These are phyloP conservation scores for Centaurea solstitialis DNA, from an alignment of 129 eudicot species.

Conservation along the genomic window DNA sequence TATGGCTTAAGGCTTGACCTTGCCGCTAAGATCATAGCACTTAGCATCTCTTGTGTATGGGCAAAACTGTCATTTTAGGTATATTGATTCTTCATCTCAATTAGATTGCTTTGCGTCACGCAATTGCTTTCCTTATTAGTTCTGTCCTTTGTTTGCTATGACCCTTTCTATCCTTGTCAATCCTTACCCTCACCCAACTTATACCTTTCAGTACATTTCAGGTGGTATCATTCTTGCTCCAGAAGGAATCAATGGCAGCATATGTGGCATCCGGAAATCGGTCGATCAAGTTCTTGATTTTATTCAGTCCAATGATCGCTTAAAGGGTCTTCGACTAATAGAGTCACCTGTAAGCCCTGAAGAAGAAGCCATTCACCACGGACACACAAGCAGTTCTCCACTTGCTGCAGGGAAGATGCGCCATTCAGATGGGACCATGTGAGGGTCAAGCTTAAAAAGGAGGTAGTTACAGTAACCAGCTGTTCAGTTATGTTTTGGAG, in stretches of 20 bases:
- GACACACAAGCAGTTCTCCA: conserved; percentile 86
- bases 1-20: too few relatives aligned
- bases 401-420: conserved; percentile 98
- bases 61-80: background rate
- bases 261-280: conserved; percentile 85
- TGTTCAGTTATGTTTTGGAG: background rate
- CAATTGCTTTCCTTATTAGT: background rate
- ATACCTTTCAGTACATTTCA: conserved; percentile 84
- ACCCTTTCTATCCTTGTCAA: background rate
- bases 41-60: background rate
- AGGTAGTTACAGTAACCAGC: conserved; percentile 47
- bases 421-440: conserved; percentile 99
- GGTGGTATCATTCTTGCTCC: conserved; percentile 98
- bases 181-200: conserved; percentile 69
- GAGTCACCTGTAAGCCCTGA: conserved; percentile 97
- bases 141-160: background rate
- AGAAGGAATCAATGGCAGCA: conserved; percentile 98
- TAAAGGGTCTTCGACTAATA: conserved; percentile 77
- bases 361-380: conserved; percentile 98
- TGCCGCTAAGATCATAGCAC: too few relatives aligned
- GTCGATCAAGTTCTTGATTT: conserved; percentile 74
- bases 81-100: background rate
- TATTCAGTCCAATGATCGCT: conserved; percentile 77
- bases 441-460: conserved; percentile 90
- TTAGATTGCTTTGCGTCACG: background rate